These are phyloP conservation scores for Ogataea wickerhamii DNA, from an alignment of 805 yeast species.

Conservation along the genomic window DNA sequence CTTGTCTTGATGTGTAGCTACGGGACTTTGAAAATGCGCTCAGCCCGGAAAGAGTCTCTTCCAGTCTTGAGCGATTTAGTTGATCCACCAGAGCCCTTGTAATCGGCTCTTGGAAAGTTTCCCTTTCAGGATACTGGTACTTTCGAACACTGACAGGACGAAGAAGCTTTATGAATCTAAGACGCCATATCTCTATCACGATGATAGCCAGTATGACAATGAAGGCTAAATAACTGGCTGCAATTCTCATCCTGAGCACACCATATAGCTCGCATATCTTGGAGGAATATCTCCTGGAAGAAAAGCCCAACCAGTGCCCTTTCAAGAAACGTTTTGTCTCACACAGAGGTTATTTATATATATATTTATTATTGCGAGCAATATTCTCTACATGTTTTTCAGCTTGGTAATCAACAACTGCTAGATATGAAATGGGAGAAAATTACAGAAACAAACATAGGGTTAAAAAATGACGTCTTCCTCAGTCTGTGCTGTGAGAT, in stretches of 20 bases:
- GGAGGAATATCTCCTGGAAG: too few relatives aligned
- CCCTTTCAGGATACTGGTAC: constrained; percentile 6
- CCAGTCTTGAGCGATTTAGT: constrained; percentile 2
- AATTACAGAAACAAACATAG: too few relatives aligned
- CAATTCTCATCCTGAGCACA: too few relatives aligned
- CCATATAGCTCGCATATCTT: too few relatives aligned
- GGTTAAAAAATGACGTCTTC: constrained; percentile 39
- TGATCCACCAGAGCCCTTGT: constrained; percentile 1
- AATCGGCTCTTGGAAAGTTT: neutral
- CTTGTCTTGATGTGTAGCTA: constrained; percentile 4
- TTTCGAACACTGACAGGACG: constrained; percentile 4
- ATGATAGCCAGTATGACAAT: neutral
- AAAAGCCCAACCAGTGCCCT: too few relatives aligned
- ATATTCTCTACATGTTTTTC: too few relatives aligned
- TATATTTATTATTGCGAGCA: too few relatives aligned
- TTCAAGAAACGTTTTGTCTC: too few relatives aligned
- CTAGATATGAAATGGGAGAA: too few relatives aligned
- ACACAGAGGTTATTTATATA: too few relatives aligned
- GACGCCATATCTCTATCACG: neutral
- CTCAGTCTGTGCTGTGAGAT: constrained; percentile 34
- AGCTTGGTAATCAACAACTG: too few relatives aligned
- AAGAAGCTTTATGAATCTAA: constrained; percentile 1
- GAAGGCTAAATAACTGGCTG: neutral
- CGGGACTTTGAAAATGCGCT: constrained; percentile 3
- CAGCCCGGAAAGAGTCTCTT: constrained; percentile 2